phyloP scores from a whole-genome alignment of 1,139 yeast species.

The Petasospora rhodanensis region DNA sequence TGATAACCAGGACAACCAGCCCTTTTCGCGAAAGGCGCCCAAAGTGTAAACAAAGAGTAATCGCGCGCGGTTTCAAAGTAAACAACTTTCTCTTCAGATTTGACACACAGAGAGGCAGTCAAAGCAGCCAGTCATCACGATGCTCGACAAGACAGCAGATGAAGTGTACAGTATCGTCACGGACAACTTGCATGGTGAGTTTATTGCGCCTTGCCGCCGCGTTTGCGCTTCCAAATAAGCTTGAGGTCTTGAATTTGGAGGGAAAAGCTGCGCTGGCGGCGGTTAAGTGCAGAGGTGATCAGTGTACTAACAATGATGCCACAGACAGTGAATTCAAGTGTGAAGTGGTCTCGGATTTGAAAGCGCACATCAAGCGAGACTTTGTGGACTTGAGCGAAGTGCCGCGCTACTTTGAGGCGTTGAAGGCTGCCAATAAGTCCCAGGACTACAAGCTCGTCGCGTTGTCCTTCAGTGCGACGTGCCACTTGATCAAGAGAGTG shows the following conservation, averaged over 20 bases:
- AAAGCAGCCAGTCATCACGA: neutral
- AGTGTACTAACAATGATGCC: constrained; percentile 6
- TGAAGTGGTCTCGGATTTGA: constrained; percentile 45
- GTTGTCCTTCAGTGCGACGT: constrained; percentile 60
- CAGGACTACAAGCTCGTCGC: constrained; percentile 40
- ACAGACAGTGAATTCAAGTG: constrained; percentile 32
- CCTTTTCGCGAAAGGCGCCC: neutral
- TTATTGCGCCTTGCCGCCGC: neutral
- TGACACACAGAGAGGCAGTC: neutral
- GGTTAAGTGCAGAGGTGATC: neutral
- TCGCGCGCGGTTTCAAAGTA: neutral
- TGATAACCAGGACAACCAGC: constrained; percentile 3
- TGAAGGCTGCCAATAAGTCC: constrained; percentile 43
- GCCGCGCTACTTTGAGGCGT: constrained; percentile 53
- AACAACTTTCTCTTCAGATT: neutral
- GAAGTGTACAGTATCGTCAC: constrained; percentile 8
- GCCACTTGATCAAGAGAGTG: constrained; percentile 72
- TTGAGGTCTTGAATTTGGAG: no score
- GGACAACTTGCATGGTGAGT: constrained; percentile 12
- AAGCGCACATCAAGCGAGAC: constrained; percentile 67
- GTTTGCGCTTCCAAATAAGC: no score
- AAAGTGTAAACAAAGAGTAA: no score
- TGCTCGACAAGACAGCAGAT: constrained; percentile 3
- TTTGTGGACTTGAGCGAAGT: constrained; percentile 52
- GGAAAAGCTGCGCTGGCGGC: constrained; percentile 1